Percentiles rank a stretch among this genome's conserved stretches.
These are phyloP conservation scores for Lentinus brumalis DNA, from an alignment of 768 basidiomycete genomes.

Conservation along the genomic window DNA sequence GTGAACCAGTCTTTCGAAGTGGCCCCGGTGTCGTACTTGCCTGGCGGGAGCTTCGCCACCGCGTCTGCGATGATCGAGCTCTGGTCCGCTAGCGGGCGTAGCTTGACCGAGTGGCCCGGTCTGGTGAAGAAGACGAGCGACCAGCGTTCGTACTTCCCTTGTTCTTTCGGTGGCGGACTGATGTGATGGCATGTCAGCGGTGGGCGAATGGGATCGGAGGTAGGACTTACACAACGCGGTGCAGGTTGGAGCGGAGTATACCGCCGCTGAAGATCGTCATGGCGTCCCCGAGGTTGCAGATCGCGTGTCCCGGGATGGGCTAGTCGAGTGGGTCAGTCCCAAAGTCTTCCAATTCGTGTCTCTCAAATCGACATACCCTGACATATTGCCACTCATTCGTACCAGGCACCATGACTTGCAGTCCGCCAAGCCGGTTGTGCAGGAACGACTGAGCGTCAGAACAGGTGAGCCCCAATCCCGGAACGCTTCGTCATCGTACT, in stretches of 20 bases:
- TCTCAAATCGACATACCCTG: constrained; percentile 39
- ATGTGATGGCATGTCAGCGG: not conserved
- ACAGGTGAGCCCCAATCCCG: not conserved
- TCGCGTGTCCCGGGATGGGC: constrained; percentile 35
- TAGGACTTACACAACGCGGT: constrained; percentile 56
- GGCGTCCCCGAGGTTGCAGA: constrained; percentile 55
- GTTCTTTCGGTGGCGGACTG: constrained; percentile 57
- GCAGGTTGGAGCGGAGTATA: constrained; percentile 63
- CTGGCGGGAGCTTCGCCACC: constrained; percentile 34
- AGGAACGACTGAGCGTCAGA: constrained; percentile 52
- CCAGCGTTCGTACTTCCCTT: constrained; percentile 56
- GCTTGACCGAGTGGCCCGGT: constrained; percentile 52
- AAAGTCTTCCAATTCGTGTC: not conserved
- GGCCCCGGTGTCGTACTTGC: constrained; percentile 35
- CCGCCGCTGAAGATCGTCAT: constrained; percentile 64
- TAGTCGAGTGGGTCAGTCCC: not conserved
- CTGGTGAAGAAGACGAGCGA: constrained; percentile 72
- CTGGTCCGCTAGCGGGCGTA: constrained; percentile 53
- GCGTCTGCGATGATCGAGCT: constrained; percentile 53
- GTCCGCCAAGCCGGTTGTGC: constrained; percentile 68
- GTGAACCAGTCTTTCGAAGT: constrained; percentile 46
- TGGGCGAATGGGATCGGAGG: not conserved
- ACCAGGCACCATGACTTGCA: constrained; percentile 68
- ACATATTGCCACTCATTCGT: constrained; percentile 68
- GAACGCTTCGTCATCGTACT: not conserved